A percentile compares a stretch with the other conserved stretches of the same genome.
These are phyloP conservation scores for Elsinoe batatas DNA, from an alignment of 2,329 filamentous ascomycete species.

Conservation along the genomic window DNA sequence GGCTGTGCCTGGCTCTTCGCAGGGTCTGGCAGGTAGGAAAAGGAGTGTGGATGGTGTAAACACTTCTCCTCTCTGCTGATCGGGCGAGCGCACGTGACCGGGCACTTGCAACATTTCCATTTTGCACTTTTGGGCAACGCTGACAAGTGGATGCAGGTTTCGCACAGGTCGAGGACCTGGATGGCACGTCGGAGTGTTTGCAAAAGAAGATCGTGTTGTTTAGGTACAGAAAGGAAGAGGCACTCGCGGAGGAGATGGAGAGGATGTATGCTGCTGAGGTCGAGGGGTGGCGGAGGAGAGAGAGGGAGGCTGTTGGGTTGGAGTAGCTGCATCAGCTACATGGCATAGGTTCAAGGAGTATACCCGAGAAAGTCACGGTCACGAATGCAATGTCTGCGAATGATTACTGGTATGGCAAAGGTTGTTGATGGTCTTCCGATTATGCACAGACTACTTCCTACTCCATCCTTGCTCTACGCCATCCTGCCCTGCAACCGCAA, in stretches of 20 bases:
- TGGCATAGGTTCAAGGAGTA: too few species aligned
- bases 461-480: background rate
- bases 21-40: background rate
- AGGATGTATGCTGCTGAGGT: constrained; percentile 14
- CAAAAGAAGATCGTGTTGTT: constrained; percentile 57
- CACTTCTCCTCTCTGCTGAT: background rate
- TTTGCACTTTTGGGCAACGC: background rate
- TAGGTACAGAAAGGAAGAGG: constrained; percentile 14
- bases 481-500: background rate
- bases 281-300: constrained; percentile 13
- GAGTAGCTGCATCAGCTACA: background rate
- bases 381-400: too few species aligned
- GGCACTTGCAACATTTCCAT: background rate
- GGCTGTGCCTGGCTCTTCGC: too few species aligned
- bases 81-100: background rate
- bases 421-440: background rate
- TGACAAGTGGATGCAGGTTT: constrained; percentile 39
- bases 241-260: constrained; percentile 16
- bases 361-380: too few species aligned
- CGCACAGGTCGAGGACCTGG: constrained; percentile 55
- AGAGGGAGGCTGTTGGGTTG: constrained; percentile 8
- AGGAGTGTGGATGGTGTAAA: background rate
- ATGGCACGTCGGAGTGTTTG: constrained; percentile 67
- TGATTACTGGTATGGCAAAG: background rate
- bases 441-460: background rate